A percentile compares a stretch with the other conserved stretches of the same genome.
phyloP scores from a whole-genome alignment of 257 asterid species.

The Penstemon barbatus region DNA sequence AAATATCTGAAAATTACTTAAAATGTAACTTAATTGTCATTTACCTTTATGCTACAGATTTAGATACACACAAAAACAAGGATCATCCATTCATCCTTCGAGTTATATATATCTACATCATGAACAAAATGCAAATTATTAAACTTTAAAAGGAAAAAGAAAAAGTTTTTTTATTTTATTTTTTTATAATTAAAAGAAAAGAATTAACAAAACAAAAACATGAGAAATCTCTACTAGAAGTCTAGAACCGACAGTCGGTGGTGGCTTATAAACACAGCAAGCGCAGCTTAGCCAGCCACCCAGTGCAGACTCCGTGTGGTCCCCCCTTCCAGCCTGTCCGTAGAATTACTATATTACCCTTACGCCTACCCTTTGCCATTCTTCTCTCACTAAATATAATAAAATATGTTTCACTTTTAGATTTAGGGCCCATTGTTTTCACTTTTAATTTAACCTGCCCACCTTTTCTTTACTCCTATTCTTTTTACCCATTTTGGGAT shows the following conservation, averaged over 20 bases:
- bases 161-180: too few relatives aligned
- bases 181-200: neutral
- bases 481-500: neutral
- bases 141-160: too few relatives aligned
- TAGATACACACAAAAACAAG: too few relatives aligned
- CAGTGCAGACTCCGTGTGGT: conserved; percentile 32
- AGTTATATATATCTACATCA: too few relatives aligned
- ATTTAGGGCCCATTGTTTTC: neutral
- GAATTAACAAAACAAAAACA: neutral
- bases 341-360: conserved; percentile 31
- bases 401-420: neutral
- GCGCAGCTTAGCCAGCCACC: conserved; percentile 21
- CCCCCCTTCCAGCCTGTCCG: conserved; percentile 41
- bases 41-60: too few relatives aligned
- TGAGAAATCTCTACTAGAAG: neutral
- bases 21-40: too few relatives aligned
- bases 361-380: neutral
- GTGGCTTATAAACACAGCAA: neutral
- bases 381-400: conserved; percentile 7
- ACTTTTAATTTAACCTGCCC: neutral
- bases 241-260: conserved; percentile 14
- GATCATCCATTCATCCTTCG: too few relatives aligned
- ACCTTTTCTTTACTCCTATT: neutral
- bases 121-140: too few relatives aligned
- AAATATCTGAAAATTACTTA: too few relatives aligned